Base-by-base conservation (phyloP, 2,329 filamentous ascomycete genomes). In the Penicillium sp. region DNA sequence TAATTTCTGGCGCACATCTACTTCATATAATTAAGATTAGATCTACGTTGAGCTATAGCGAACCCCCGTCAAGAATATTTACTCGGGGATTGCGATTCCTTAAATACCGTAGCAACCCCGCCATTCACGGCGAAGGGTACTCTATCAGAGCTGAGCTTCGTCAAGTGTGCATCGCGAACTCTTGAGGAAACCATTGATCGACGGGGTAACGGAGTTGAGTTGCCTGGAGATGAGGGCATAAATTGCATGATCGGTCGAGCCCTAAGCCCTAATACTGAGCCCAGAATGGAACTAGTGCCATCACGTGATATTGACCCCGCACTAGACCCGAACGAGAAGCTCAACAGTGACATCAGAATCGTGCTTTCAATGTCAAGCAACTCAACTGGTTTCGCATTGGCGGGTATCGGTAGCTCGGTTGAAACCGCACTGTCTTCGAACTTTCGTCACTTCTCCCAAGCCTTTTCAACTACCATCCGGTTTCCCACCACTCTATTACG, bases 301-400 rank as follows among this genome's bases (percentile, higher is more conserved):
- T 23, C 42, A 49, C 35, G 27, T 46, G 37, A 45, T 12, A 5
- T 3, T 18, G 15, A 25, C 24, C 46, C 49, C 52, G 28, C 53
- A 47, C 55, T 57, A 59, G 44, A 6, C 55, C 51, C 20, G 44
- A 56, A 44, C 23, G 10, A 33, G 46, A 50, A 20, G 35, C 31
- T n/a, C n/a, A 27, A 6, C 28, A 27, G 47, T 49, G 47, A 49
- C 47, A 49, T 49, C 47, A 49, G 35, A 20, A 20, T 37, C 9
- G 20, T 23, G 25, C 28, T 23, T 33, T 32, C 35, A 12, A 33
- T 6, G 39, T n/a, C 25, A 31, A 13, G 42, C 27, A 28, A 27
- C 25, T 42, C 32, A 28, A 27, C 25, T 42, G 40, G 23, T 31
- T 40, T 40, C 10, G 23, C 38, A 3, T 27, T 10, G 2, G 6